Percentiles rank a stretch among this genome's conserved stretches.
These are phyloP conservation scores for Myriosclerotinia curreyana DNA, from an alignment of 2,329 filamentous ascomycete species.

Conservation along the genomic window DNA sequence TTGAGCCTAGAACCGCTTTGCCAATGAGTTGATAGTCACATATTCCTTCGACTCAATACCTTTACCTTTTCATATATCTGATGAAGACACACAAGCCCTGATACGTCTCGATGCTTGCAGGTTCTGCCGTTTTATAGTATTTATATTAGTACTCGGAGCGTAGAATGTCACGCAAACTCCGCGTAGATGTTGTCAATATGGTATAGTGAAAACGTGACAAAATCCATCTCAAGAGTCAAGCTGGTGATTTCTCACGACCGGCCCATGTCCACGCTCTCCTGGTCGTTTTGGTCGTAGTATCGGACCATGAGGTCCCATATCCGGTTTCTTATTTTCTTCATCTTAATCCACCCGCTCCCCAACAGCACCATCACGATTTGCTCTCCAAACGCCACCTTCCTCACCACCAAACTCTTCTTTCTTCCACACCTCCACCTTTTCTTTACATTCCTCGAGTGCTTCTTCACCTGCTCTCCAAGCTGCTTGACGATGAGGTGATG, in stretches of 20 bases:
- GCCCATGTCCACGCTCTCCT: slow-evolving; percentile 36
- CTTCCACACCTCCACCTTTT: slow-evolving; percentile 92
- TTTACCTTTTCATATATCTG: neutral
- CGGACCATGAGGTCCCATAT: slow-evolving; percentile 29
- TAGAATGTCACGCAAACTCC: neutral
- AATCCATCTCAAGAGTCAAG: neutral
- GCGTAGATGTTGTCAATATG: neutral
- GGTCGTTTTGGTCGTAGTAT: slow-evolving; percentile 28
- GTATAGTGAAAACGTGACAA: neutral
- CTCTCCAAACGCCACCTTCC: slow-evolving; percentile 77
- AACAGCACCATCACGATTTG: slow-evolving; percentile 70
- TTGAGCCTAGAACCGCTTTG: neutral
- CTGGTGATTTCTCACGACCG: slow-evolving; percentile 28
- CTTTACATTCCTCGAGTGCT: slow-evolving; percentile 82
- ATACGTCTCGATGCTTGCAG: neutral
- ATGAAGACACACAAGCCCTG: neutral
- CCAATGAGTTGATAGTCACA: neutral
- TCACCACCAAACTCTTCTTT: slow-evolving; percentile 79
- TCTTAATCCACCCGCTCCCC: slow-evolving; percentile 29
- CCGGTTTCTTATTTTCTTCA: slow-evolving; percentile 16
- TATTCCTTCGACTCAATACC: neutral
- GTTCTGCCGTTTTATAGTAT: too few species aligned
- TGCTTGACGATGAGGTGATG: slow-evolving; percentile 74
- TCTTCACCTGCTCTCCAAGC: slow-evolving; percentile 89
- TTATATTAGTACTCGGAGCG: neutral